These are phyloP conservation scores for Ceratorhiza oryzae-sativae DNA, from an alignment of 1,284 basidiomycete genomes.

Conservation along the genomic window DNA sequence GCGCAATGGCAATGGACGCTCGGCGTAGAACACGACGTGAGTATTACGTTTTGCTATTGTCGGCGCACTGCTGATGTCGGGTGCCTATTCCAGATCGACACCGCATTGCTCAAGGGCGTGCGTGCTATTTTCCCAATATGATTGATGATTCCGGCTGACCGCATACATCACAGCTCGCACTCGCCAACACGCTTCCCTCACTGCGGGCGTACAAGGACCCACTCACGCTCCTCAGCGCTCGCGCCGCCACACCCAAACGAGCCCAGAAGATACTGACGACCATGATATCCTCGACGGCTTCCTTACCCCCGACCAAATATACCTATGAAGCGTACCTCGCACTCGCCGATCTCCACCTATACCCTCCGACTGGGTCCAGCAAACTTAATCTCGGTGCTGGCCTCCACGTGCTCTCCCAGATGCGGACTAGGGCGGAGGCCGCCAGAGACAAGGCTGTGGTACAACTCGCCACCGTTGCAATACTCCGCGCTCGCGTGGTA, in stretches of 20 bases:
- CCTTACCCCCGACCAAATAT: conserved; percentile 15
- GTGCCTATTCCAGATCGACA: conserved; percentile 55
- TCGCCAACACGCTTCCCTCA: conserved; percentile 51
- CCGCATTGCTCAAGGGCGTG: conserved; percentile 60
- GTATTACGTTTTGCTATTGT: conserved; percentile 33
- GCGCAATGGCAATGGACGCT: conserved; percentile 54
- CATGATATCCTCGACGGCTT: conserved; percentile 1
- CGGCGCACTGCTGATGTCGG: background rate
- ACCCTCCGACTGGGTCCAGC: background rate
- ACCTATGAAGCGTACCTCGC: conserved; percentile 33
- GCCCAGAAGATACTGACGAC: conserved; percentile 16
- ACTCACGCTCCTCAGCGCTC: conserved; percentile 22
- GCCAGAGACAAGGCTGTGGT: background rate
- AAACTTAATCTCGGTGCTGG: conserved; percentile 30
- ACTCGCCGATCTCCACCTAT: conserved; percentile 24
- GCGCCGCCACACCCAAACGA: conserved; percentile 28
- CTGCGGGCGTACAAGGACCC: conserved; percentile 23
- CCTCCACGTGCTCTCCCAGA: conserved; percentile 18
- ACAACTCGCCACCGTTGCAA: conserved; percentile 5
- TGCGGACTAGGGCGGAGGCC: conserved; percentile 8
- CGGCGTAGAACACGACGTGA: conserved; percentile 62
- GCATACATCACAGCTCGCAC: conserved; percentile 57
- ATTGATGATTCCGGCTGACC: background rate
- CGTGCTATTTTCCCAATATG: conserved; percentile 43
- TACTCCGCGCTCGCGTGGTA: conserved; percentile 2